These are phyloP conservation scores for Aspergillus sp. DNA, from an alignment of 2,329 filamentous ascomycete species.

Conservation along the genomic window DNA sequence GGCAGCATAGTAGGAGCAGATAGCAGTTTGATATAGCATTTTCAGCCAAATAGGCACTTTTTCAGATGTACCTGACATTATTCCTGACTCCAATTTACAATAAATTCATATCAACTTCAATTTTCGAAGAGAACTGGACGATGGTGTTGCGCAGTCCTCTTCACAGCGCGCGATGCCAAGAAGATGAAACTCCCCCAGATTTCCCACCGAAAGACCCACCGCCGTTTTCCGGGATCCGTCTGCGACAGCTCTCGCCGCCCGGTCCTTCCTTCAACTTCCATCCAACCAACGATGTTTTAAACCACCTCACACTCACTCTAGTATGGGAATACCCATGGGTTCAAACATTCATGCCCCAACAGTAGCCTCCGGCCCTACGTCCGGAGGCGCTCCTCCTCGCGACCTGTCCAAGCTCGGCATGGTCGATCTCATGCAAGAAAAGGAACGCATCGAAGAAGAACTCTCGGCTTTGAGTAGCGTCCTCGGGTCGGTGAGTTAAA, in stretches of 20 bases:
- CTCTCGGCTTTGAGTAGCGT: constrained; percentile 81
- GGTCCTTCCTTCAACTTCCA: constrained; percentile 1
- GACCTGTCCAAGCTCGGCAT: constrained; percentile 70
- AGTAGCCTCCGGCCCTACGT: constrained; percentile 75
- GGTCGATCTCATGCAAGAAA: constrained; percentile 78
- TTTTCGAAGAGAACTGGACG: neutral
- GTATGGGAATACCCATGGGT: constrained; percentile 64
- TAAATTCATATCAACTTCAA: neutral
- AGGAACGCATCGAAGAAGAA: constrained; percentile 82
- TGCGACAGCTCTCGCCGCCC: neutral
- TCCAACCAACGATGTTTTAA: constrained; percentile 6
- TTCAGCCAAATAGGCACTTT: no score
- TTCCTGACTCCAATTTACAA: no score
- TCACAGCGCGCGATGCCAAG: neutral
- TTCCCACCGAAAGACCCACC: constrained; percentile 3
- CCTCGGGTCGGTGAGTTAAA: constrained; percentile 73
- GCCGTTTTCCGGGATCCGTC: neutral
- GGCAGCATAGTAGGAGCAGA: neutral
- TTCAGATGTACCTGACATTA: no score
- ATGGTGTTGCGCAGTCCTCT: neutral
- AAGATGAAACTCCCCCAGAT: constrained; percentile 4
- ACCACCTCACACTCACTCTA: constrained; percentile 19
- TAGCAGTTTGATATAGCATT: neutral
- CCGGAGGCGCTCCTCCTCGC: constrained; percentile 56
- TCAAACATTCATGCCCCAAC: constrained; percentile 67